These are phyloP conservation scores for Metarhizium guizhouense DNA, from an alignment of 2,329 filamentous ascomycete genomes.

Conservation along the genomic window DNA sequence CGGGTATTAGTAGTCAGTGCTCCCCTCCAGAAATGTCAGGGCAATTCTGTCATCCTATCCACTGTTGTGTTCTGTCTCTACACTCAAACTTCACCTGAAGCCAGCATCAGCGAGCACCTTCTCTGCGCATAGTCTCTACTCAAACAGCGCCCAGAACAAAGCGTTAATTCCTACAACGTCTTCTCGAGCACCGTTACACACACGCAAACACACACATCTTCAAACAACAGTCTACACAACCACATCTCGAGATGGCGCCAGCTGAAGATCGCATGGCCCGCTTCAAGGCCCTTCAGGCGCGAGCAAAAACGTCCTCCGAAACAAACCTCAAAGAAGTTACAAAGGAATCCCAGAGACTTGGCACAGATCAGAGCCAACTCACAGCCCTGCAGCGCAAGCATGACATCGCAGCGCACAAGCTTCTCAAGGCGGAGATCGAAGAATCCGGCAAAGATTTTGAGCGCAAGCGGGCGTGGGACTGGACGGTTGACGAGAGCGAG, in stretches of 20 bases:
- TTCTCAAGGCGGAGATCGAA: constrained; percentile 85
- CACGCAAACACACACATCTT: not conserved
- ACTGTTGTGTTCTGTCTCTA: too few relatives aligned
- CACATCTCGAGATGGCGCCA: constrained; percentile 17
- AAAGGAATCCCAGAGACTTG: constrained; percentile 70
- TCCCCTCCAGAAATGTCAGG: not conserved
- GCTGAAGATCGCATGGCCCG: constrained; percentile 63
- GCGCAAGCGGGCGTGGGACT: constrained; percentile 97
- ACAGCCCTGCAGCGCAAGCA: constrained; percentile 75
- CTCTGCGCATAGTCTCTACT: too few relatives aligned
- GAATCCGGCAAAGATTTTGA: constrained; percentile 87
- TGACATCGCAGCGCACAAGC: constrained; percentile 82
- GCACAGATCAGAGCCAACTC: constrained; percentile 69
- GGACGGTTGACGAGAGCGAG: constrained; percentile 91
- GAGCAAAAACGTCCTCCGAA: constrained; percentile 62
- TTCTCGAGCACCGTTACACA: not conserved
- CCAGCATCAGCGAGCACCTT: not conserved
- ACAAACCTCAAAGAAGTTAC: constrained; percentile 78
- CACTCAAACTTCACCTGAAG: not conserved
- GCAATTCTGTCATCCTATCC: not conserved
- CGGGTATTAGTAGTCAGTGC: not conserved
- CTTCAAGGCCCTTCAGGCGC: constrained; percentile 80
- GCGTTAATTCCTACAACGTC: too few relatives aligned
- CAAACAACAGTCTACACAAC: not conserved
- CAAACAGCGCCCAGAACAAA: not conserved